Evolutionary conservation across 176 grass and related monocot species (phyloP).

Genomic region (Carex cristatella): DNA sequence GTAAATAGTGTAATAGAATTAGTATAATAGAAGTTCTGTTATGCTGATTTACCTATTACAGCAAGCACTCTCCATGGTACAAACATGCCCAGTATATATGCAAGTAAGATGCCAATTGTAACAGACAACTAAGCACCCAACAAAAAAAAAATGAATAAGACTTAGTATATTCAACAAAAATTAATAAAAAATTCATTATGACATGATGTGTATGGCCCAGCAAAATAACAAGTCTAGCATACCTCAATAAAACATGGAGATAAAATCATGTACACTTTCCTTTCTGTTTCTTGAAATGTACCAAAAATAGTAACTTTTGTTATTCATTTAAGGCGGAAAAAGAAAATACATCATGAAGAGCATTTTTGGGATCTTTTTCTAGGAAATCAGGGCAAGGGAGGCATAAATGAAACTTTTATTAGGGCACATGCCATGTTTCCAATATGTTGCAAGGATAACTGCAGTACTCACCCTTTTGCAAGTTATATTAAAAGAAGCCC

Average conservation of each 20-base stretch:
- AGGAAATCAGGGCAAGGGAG: background rate
- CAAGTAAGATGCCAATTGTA: constrained; percentile 81
- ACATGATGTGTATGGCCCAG: background rate
- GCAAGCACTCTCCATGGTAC: constrained; percentile 92
- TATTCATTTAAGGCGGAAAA: background rate
- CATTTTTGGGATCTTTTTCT: background rate
- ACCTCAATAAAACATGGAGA: background rate
- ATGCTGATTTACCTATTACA: constrained; percentile 60
- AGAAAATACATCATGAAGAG: background rate
- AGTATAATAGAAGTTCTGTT: constrained; percentile 1
- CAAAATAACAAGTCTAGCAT: background rate
- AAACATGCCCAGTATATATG: constrained; percentile 91
- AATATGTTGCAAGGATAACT: background rate
- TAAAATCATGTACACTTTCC: background rate
- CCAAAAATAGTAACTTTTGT: background rate
- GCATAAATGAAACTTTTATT: constrained; percentile 3
- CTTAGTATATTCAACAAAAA: background rate
- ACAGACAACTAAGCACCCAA: constrained; percentile 53
- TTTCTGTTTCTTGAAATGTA: background rate
- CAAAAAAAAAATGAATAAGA: background rate
- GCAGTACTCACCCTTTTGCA: background rate
- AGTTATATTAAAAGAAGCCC: background rate
- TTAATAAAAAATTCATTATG: background rate
- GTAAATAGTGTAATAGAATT: background rate
- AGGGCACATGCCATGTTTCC: background rate